Evolutionary conservation across 352 stramenopile genomes (phyloP).

Genomic region (Stramenopiles sp.): DNA sequence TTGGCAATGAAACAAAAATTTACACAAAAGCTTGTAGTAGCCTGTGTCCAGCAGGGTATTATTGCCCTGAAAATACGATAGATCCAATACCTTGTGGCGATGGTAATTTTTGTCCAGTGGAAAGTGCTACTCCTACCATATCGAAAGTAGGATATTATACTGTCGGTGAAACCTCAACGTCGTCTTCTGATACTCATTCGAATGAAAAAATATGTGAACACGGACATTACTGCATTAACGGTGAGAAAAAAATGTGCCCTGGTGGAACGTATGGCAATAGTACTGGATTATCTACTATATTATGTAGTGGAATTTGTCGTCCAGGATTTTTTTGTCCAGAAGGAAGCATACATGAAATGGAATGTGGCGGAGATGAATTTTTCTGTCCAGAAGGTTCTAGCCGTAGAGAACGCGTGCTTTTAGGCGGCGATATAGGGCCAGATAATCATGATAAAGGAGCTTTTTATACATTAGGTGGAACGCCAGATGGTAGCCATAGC

Average conservation of each 20-base stretch:
- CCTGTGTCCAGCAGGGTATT: conserved; percentile 18
- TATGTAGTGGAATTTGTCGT: conserved; percentile 9
- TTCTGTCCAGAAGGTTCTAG: neutral
- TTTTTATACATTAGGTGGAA: neutral
- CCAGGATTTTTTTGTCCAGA: conserved; percentile 16
- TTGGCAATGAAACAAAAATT: conserved; percentile 2
- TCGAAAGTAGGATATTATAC: conserved; percentile 16
- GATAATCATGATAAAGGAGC: neutral
- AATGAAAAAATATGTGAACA: neutral
- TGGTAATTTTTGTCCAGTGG: conserved; percentile 15
- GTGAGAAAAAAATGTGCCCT: neutral
- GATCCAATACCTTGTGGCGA: too few species aligned
- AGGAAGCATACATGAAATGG: conserved; percentile 11
- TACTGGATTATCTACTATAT: neutral
- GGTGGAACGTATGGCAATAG: neutral
- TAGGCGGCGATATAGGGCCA: conserved; percentile 10
- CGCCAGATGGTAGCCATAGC: neutral
- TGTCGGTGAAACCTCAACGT: neutral
- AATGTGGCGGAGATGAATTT: neutral
- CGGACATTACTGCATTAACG: neutral
- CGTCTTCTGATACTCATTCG: neutral
- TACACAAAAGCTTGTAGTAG: neutral
- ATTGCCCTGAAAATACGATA: conserved; percentile 15
- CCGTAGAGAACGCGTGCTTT: neutral
- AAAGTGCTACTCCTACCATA: conserved; percentile 3